Evolutionary conservation across 768 basidiomycete species (phyloP), one percentile per base, ranked within the genome.

Genomic region (Mycena latifolia): DNA sequence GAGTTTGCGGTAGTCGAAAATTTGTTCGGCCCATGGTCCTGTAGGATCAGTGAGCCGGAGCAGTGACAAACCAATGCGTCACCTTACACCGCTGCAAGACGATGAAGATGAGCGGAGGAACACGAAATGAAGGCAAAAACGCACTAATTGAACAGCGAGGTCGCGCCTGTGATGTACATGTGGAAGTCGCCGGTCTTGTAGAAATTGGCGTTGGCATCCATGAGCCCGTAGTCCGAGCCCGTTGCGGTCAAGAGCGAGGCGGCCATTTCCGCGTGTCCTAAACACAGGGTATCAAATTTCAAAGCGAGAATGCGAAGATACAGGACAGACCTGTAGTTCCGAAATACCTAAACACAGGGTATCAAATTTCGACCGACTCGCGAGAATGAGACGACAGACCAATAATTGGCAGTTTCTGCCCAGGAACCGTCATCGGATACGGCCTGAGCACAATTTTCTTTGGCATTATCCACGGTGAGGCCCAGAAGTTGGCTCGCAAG

Each of bases 1-100:
- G 85, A 75, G 79, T 99, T 99, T 63, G 97, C 96, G 29, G 96
- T 99, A 18, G 96, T 85, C 24, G 93, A 93, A 77, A 85, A 98
- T 82, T 98, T 98, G 89, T 96, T 97, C 47, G 96, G 55, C 68
- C 94, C 94, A 76, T 90, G 88, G 77, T 96, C n/a, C 95, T 41
- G 33, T 35, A 35, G n/a, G n/a, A 35, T 7, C 33, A 14, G 14
- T 35, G 33, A 35, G 33, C 33, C 6, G 33, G 8, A 35, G 6
- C 8, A 35, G 33, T 7, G 33, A 14, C 33, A 35, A 35, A 35
- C 33, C 8, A 35, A 35, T 35, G 33, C 6, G 33, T 35, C 33
- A 35, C 33, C n/a, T n/a, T n/a, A n/a, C n/a, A n/a, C n/a, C n/a
- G n/a, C n/a, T n/a, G n/a, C n/a, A n/a, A n/a, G n/a, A n/a, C n/a